Percentiles rank a stretch among this genome's conserved stretches.
Evolutionary conservation across 2,329 filamentous ascomycete genomes (phyloP).

Genomic region (Boeremia lycopersici): DNA sequence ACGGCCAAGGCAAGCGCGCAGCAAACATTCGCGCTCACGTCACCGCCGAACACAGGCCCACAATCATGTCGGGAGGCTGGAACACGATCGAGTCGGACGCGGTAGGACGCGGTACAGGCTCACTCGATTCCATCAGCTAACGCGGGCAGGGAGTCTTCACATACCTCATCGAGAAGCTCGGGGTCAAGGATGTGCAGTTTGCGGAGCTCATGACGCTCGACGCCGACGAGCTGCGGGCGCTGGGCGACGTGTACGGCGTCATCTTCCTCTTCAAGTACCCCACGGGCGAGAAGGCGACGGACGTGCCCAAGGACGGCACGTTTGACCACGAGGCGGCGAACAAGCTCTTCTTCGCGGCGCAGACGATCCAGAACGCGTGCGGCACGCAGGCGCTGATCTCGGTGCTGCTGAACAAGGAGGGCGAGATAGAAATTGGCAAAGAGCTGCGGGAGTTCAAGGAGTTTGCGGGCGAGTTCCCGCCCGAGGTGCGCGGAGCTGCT

Average conservation of each 20-base stretch:
- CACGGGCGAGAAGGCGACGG: conserved; percentile 68
- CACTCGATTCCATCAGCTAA: conserved; percentile 4
- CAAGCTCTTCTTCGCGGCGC: conserved; percentile 88
- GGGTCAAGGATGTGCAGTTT: conserved; percentile 92
- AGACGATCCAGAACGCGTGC: conserved; percentile 98
- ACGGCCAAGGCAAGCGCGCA: neutral
- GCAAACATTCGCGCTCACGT: neutral
- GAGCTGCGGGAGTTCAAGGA: conserved; percentile 80
- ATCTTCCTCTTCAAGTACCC: conserved; percentile 99
- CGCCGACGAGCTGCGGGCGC: conserved; percentile 70
- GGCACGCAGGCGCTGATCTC: conserved; percentile 94
- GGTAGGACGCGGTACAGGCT: conserved; percentile 59
- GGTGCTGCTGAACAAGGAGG: conserved; percentile 84
- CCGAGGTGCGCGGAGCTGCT: conserved; percentile 48
- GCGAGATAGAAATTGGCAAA: conserved; percentile 72
- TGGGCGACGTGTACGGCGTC: conserved; percentile 77
- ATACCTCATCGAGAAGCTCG: conserved; percentile 89
- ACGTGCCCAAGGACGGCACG: conserved; percentile 76
- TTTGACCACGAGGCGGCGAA: conserved; percentile 79
- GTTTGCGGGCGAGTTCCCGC: conserved; percentile 83
- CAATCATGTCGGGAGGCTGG: conserved; percentile 71
- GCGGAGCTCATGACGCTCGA: conserved; percentile 94
- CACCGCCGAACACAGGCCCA: neutral
- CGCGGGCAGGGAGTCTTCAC: conserved; percentile 84
- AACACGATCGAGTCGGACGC: conserved; percentile 98